Evolutionary conservation across 495 filamentous ascomycete species (phyloP).

Genomic region (Penicillium parvum): DNA sequence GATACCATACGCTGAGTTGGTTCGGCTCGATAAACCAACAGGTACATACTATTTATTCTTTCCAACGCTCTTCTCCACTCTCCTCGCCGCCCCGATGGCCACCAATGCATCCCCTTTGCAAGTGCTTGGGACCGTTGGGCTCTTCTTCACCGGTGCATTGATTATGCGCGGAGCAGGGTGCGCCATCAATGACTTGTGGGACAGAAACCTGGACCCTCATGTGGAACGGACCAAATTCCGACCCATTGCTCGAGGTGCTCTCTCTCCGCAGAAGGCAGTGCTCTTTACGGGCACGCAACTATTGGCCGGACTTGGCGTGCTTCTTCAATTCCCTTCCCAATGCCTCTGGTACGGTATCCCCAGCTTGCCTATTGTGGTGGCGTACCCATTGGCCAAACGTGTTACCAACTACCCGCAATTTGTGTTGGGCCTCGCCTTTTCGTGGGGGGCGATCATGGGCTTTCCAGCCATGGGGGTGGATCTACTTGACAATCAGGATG

Average conservation of each 20-base stretch:
- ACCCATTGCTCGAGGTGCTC: conserved; percentile 81
- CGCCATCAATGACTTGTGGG: conserved; percentile 97
- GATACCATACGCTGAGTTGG: conserved; percentile 91
- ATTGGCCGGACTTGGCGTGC: conserved; percentile 71
- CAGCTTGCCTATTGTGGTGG: conserved; percentile 71
- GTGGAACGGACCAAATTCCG: conserved; percentile 84
- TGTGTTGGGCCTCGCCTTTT: conserved; percentile 88
- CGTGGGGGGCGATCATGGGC: conserved; percentile 95
- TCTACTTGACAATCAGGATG: conserved; percentile 59
- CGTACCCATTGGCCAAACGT: conserved; percentile 89
- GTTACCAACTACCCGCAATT: conserved; percentile 93
- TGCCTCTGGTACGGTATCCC: conserved; percentile 89
- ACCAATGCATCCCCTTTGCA: conserved; percentile 56
- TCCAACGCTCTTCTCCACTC: conserved; percentile 88
- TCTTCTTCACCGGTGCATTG: conserved; percentile 84
- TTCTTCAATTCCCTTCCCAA: conserved; percentile 79
- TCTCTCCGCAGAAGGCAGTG: conserved; percentile 69
- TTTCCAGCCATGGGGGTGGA: conserved; percentile 90
- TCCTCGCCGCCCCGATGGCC: conserved; percentile 45
- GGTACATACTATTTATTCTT: conserved; percentile 96
- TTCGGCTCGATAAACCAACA: conserved; percentile 89
- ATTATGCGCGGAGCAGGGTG: conserved; percentile 99
- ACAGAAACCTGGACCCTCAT: conserved; percentile 85
- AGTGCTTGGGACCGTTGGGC: conserved; percentile 61
- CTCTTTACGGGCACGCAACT: conserved; percentile 80